phyloP scores from a whole-genome alignment of 108 stramenopile genomes.

The Aurantiochytrium sp. region DNA sequence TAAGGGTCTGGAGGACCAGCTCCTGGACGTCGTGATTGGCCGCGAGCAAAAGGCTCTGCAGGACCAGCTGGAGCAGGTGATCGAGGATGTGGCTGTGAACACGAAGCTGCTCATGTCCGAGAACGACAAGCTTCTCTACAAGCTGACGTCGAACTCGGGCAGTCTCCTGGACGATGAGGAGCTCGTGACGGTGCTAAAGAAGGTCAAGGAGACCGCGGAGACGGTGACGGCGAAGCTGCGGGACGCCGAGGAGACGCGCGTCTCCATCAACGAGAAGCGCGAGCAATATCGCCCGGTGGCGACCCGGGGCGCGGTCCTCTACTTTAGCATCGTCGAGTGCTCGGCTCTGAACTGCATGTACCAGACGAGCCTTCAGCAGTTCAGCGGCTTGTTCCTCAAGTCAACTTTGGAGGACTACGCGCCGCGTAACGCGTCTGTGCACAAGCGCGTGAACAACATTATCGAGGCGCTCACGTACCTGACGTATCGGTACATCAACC shows the following conservation, averaged over 20 bases:
- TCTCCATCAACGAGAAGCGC: slow-evolving; percentile 78
- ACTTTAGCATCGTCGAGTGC: slow-evolving; percentile 85
- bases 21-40: slow-evolving; percentile 78
- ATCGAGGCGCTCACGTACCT: slow-evolving; percentile 85
- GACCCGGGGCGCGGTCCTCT: slow-evolving; percentile 76
- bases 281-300: slow-evolving; percentile 86
- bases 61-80: slow-evolving; percentile 80
- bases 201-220: slow-evolving; percentile 81
- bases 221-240: slow-evolving; percentile 77
- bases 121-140: slow-evolving; percentile 75
- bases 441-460: slow-evolving; percentile 79
- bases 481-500: slow-evolving; percentile 82
- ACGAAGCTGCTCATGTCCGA: slow-evolving; percentile 74
- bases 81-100: slow-evolving; percentile 81
- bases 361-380: slow-evolving; percentile 81
- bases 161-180: slow-evolving; percentile 82
- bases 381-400: slow-evolving; percentile 75
- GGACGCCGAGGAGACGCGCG: slow-evolving; percentile 76
- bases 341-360: slow-evolving; percentile 81
- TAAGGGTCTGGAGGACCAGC: slow-evolving; percentile 84
- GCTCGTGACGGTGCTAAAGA: slow-evolving; percentile 76
- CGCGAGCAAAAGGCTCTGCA: slow-evolving; percentile 85
- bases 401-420: slow-evolving; percentile 69
- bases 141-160: slow-evolving; percentile 75
- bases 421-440: slow-evolving; percentile 71